Conservation (phyloP, 495 filamentous ascomycete species). For the Penicillium lagena region DNA sequence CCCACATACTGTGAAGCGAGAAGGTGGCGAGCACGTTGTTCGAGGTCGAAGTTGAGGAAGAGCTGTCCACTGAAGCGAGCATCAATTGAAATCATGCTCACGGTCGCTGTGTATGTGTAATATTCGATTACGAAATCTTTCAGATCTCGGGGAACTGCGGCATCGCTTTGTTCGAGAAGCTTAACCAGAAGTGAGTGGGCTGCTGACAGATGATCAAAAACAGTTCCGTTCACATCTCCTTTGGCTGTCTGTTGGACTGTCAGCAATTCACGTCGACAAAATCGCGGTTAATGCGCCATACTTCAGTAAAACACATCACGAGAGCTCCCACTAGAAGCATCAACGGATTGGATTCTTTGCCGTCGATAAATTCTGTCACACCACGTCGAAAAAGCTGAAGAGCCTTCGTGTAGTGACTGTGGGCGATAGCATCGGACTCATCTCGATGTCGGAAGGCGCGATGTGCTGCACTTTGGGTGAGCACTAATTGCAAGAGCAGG, state of each 20-base stretch:
- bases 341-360: constrained; percentile 29
- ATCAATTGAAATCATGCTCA: constrained; percentile 38
- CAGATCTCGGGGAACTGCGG: constrained; percentile 26
- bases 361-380: constrained; percentile 30
- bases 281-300: constrained; percentile 2
- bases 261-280: neutral
- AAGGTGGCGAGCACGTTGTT: constrained; percentile 25
- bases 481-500: constrained; percentile 28
- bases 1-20: constrained; percentile 25
- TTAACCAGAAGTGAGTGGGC: constrained; percentile 27
- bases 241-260: constrained; percentile 24
- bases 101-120: constrained; percentile 33
- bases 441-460: constrained; percentile 28
- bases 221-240: constrained; percentile 32
- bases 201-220: constrained; percentile 31
- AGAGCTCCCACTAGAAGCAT: constrained; percentile 31
- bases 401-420: constrained; percentile 29
- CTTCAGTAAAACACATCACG: constrained; percentile 36
- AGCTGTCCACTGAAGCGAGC: constrained; percentile 26
- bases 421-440: constrained; percentile 27
- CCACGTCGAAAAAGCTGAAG: constrained; percentile 26
- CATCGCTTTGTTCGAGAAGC: constrained; percentile 24
- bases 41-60: constrained; percentile 29
- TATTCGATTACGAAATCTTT: constrained; percentile 36
- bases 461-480: constrained; percentile 33